These are phyloP conservation scores for Clitocybe nebularis DNA, from an alignment of 1,284 basidiomycete species.

Conservation along the genomic window DNA sequence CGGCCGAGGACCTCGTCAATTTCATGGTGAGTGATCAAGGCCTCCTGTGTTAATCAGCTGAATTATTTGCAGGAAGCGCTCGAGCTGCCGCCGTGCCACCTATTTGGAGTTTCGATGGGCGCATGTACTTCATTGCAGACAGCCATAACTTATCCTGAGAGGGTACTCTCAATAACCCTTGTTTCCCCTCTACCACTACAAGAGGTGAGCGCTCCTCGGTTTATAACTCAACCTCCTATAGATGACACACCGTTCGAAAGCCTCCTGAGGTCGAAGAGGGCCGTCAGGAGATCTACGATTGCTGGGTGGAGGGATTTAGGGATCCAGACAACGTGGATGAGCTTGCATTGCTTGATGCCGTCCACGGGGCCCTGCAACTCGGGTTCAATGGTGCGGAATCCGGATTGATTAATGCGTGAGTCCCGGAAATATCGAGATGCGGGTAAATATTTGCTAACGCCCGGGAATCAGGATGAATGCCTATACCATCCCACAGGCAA, in stretches of 20 bases:
- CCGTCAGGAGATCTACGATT: conserved; percentile 31
- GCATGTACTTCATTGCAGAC: conserved; percentile 28
- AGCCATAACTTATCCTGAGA: conserved; percentile 27
- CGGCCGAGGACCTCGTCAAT: conserved; percentile 29
- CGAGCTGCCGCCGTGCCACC: conserved; percentile 28
- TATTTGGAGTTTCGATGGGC: conserved; percentile 33
- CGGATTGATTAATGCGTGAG: conserved; percentile 24
- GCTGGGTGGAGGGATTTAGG: conserved; percentile 26
- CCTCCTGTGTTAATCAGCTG: neutral
- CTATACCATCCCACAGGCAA: conserved; percentile 22
- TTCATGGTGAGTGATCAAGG: conserved; percentile 29
- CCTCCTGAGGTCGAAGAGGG: conserved; percentile 27
- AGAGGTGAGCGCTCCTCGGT: conserved; percentile 26
- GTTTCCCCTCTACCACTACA: conserved; percentile 28
- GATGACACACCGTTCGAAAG: no score
- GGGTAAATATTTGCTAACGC: neutral
- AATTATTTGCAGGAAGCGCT: conserved; percentile 27
- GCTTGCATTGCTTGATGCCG: conserved; percentile 25
- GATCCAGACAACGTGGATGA: conserved; percentile 17
- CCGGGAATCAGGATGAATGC: conserved; percentile 18
- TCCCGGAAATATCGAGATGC: conserved; percentile 6
- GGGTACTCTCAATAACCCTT: conserved; percentile 29
- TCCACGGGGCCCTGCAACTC: conserved; percentile 28
- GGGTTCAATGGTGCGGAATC: conserved; percentile 25
- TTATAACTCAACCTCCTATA: no score